Evolutionary conservation across 768 basidiomycete species (phyloP).

Genomic region (Candolleomyces aberdarensis): DNA sequence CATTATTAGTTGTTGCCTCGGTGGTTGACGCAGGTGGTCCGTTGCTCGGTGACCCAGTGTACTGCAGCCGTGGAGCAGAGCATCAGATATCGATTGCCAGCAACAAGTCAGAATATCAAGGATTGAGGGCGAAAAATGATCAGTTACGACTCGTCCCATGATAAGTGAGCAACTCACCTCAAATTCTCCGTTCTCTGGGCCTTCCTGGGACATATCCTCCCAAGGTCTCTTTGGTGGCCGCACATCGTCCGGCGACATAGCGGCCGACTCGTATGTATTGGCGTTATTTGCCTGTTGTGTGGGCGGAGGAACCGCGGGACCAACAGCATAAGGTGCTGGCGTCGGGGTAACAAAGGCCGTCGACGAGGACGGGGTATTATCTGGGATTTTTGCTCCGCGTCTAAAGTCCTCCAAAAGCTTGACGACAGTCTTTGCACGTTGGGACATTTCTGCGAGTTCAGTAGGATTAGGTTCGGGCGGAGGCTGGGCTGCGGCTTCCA

Average conservation of each 20-base stretch:
- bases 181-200: constrained; percentile 19
- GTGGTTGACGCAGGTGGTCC: not conserved
- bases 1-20: not conserved
- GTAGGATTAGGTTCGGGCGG: constrained; percentile 36
- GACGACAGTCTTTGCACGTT: constrained; percentile 62
- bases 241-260: constrained; percentile 42
- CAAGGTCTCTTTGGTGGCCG: constrained; percentile 76
- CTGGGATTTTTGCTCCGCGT: constrained; percentile 18
- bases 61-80: too few species aligned
- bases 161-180: too few species aligned
- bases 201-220: constrained; percentile 64
- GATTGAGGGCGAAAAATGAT: too few species aligned
- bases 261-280: constrained; percentile 11
- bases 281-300: too few species aligned
- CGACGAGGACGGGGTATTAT: not conserved
- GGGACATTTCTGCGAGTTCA: constrained; percentile 70
- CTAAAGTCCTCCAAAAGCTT: constrained; percentile 63
- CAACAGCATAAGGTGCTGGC: too few species aligned
- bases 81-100: too few species aligned
- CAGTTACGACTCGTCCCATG: too few species aligned
- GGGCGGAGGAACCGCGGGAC: too few species aligned
- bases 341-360: not conserved
- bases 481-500: constrained; percentile 21
- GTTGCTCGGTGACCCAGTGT: too few species aligned
- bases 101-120: too few species aligned